Percentiles rank a stretch among this genome's conserved stretches.
Evolutionary conservation across 805 yeast species (phyloP).

Genomic region (Starmerella roubikii): DNA sequence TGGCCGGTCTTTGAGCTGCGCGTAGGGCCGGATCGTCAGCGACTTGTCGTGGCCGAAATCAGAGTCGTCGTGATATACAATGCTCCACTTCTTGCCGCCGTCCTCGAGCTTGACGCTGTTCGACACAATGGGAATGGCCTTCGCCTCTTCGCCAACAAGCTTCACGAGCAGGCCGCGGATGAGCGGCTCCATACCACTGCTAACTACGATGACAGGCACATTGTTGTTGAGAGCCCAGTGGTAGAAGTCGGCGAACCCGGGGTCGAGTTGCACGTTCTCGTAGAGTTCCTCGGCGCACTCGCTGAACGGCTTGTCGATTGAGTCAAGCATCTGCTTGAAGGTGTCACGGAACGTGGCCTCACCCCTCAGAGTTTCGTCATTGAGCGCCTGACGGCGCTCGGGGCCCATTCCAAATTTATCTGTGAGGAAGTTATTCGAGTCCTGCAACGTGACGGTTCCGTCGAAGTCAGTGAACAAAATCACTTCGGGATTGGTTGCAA

Average conservation of each 20-base stretch:
- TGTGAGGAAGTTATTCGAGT: conserved; percentile 83
- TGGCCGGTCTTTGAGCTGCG: conserved; percentile 36
- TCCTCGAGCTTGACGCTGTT: conserved; percentile 51
- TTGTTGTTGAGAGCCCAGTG: conserved; percentile 54
- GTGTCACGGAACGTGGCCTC: conserved; percentile 56
- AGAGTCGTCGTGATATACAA: conserved; percentile 72
- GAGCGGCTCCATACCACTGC: conserved; percentile 89
- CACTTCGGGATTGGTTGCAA: conserved; percentile 36
- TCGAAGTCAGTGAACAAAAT: conserved; percentile 96
- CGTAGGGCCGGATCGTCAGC: conserved; percentile 47
- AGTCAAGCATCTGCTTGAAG: conserved; percentile 70
- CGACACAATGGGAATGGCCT: conserved; percentile 65
- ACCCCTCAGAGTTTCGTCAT: conserved; percentile 59
- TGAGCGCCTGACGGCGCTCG: conserved; percentile 49
- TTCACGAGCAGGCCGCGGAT: conserved; percentile 62
- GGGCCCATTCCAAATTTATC: conserved; percentile 81
- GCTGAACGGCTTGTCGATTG: conserved; percentile 60
- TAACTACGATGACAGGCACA: conserved; percentile 71
- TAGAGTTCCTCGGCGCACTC: conserved; percentile 63
- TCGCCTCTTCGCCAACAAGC: conserved; percentile 66
- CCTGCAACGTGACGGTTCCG: conserved; percentile 92
- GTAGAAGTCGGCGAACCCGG: conserved; percentile 76
- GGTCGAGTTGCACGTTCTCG: conserved; percentile 61
- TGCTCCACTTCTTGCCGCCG: conserved; percentile 56
- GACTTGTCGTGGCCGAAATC: conserved; percentile 94